phyloP scores from a whole-genome alignment of 306 rosid genomes.

The Cotoneaster glaucophyllus region DNA sequence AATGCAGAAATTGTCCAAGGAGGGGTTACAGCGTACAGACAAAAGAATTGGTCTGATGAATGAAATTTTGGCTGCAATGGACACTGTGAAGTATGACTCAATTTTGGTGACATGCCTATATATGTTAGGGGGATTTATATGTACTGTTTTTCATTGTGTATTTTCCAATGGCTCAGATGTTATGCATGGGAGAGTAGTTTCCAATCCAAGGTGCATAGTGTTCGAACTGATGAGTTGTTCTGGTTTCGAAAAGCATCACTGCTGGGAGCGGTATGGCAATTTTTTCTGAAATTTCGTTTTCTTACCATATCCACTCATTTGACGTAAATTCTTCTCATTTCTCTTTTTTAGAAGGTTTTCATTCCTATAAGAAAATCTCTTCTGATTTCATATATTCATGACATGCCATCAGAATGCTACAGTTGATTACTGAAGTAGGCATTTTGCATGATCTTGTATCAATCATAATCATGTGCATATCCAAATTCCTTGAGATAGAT shows the following conservation, averaged over 20 bases:
- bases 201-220: conserved; percentile 62
- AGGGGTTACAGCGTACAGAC: conserved; percentile 90
- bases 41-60: conserved; percentile 97
- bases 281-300: conserved; percentile 4
- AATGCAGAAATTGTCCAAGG: conserved; percentile 77
- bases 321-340: neutral
- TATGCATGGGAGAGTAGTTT: conserved; percentile 99
- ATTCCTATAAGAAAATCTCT: neutral
- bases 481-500: neutral
- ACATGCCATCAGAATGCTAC: neutral
- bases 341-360: neutral
- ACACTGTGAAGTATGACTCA: conserved; percentile 76
- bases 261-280: conserved; percentile 72
- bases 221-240: conserved; percentile 67
- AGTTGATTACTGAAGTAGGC: neutral
- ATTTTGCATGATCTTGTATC: neutral
- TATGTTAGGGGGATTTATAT: conserved; percentile 13
- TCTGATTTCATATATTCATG: neutral
- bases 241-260: conserved; percentile 83
- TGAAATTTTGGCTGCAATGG: conserved; percentile 98
- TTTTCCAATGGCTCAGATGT: conserved; percentile 52
- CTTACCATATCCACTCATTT: neutral
- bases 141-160: conserved; percentile 17
- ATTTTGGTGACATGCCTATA: neutral
- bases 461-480: neutral